Evolutionary conservation across 2,329 filamentous ascomycete species (phyloP).

Genomic region (Chaetomium globosum): DNA sequence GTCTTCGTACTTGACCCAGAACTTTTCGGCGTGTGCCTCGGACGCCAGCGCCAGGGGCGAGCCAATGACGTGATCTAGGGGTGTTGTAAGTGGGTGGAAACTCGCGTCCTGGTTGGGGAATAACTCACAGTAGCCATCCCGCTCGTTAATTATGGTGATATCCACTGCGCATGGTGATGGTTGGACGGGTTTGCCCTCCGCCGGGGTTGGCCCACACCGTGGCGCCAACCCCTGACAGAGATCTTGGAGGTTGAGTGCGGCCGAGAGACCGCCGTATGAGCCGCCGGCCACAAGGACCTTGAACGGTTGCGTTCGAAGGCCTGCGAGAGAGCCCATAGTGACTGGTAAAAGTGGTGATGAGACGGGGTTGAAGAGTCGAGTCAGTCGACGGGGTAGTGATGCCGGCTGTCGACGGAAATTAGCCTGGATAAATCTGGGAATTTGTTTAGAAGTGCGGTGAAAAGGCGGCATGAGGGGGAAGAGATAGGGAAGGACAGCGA

Average conservation of each 20-base stretch:
- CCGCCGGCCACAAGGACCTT: conserved; percentile 69
- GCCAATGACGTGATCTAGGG: conserved; percentile 73
- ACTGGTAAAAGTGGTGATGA: too few species aligned
- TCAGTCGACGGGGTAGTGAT: not conserved
- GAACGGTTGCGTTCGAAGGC: conserved; percentile 42
- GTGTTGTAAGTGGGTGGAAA: not conserved
- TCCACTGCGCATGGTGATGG: conserved; percentile 56
- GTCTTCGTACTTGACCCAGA: conserved; percentile 71
- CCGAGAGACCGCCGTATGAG: conserved; percentile 71
- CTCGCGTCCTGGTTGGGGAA: not conserved
- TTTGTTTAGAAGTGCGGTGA: not conserved
- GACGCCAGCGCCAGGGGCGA: conserved; percentile 71
- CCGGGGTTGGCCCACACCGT: conserved; percentile 45
- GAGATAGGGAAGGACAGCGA: not conserved
- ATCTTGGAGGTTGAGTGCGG: conserved; percentile 68
- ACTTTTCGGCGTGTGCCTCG: conserved; percentile 63
- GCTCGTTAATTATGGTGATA: conserved; percentile 74
- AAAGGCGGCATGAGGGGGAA: not conserved
- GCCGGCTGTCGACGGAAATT: not conserved
- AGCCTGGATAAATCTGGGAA: not conserved
- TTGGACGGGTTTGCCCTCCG: conserved; percentile 31
- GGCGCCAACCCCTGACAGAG: conserved; percentile 59
- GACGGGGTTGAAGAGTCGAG: not conserved
- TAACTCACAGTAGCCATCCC: conserved; percentile 78
- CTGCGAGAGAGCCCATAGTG: conserved; percentile 31